phyloP scores from a whole-genome alignment of 345 rosid species.

The Toxicodendron radicans region DNA sequence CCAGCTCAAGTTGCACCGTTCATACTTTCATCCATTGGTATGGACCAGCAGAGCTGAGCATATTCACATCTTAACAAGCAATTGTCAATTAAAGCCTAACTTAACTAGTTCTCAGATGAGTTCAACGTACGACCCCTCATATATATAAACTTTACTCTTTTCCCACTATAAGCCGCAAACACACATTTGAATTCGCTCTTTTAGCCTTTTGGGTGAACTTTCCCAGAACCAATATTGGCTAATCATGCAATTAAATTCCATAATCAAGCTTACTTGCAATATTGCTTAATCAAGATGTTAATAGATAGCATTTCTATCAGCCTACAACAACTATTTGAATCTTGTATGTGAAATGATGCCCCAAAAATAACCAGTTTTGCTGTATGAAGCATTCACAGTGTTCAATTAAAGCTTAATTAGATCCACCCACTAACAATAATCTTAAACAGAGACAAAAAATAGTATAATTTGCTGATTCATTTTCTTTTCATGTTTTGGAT shows the following conservation, averaged over 20 bases:
- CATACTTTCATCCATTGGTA: not conserved
- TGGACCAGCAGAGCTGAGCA: not conserved
- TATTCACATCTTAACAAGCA: not conserved
- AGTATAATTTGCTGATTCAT: too few species aligned
- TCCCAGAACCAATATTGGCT: not conserved
- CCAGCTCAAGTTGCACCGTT: not conserved
- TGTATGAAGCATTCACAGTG: not conserved
- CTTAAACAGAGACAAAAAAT: too few species aligned
- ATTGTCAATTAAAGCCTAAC: not conserved
- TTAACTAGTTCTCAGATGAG: not conserved
- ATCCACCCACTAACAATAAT: not conserved
- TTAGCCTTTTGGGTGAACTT: not conserved
- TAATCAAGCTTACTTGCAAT: not conserved
- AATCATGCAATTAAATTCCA: slow-evolving; percentile 2
- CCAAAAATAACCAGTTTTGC: not conserved
- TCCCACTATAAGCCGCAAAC: not conserved
- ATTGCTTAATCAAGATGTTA: not conserved
- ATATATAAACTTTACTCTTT: not conserved
- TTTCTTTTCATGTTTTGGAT: too few species aligned
- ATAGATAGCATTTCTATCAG: not conserved
- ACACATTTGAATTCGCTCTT: not conserved
- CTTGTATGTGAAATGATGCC: not conserved
- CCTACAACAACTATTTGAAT: not conserved
- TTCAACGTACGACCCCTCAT: not conserved
- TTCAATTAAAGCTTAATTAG: not conserved